phyloP scores from a whole-genome alignment of 495 filamentous ascomycete species.

The Penicillium egyptiacum region DNA sequence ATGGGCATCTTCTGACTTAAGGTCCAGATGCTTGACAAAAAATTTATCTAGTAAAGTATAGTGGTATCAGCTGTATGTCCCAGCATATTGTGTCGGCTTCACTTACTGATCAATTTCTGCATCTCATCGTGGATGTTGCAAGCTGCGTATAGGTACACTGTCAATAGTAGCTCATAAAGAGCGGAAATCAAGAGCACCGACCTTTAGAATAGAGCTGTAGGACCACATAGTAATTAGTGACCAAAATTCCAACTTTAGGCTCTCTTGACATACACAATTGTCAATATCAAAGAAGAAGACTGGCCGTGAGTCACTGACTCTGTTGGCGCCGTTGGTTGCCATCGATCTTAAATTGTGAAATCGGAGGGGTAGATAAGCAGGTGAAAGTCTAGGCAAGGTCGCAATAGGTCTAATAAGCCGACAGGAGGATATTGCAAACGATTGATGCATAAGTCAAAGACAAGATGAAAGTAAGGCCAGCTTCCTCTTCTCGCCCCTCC shows the following conservation, averaged over 20 bases:
- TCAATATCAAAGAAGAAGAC: constrained; percentile 95
- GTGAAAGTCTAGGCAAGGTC: constrained; percentile 6
- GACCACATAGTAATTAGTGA: constrained; percentile 13
- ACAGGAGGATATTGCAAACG: constrained; percentile 12
- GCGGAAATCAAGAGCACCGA: constrained; percentile 19
- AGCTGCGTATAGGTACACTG: constrained; percentile 38
- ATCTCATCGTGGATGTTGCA: constrained; percentile 72
- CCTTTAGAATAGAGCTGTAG: constrained; percentile 56
- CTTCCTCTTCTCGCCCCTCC: not conserved
- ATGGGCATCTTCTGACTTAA: constrained; percentile 71
- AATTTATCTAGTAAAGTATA: constrained; percentile 58
- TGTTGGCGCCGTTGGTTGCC: constrained; percentile 23
- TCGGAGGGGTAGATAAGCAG: not conserved
- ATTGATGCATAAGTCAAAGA: constrained; percentile 22
- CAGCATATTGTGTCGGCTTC: not conserved
- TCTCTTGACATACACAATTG: constrained; percentile 70
- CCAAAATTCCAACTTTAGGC: not conserved
- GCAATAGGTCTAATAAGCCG: constrained; percentile 13
- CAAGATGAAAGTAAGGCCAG: not conserved
- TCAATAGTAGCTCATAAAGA: constrained; percentile 12
- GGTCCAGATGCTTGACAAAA: constrained; percentile 74
- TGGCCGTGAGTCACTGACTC: constrained; percentile 45
- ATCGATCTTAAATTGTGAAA: constrained; percentile 22
- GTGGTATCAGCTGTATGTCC: constrained; percentile 2
- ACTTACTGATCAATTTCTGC: constrained; percentile 62